Evolutionary conservation across 2,329 filamentous ascomycete species (phyloP).

Genomic region (Sporothrix luriei): DNA sequence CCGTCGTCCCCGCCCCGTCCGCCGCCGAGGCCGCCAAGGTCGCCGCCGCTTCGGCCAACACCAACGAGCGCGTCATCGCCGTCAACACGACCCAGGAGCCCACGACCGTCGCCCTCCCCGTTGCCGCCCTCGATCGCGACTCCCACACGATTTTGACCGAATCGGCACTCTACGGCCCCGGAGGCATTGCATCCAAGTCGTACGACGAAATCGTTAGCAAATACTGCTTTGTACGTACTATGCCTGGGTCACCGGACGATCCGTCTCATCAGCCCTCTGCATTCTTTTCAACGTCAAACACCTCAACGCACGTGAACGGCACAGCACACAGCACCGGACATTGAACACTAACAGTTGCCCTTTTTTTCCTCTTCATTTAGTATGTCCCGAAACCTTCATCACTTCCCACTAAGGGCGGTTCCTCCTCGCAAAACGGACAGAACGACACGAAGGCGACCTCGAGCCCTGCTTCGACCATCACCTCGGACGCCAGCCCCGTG

Average conservation of each 20-base stretch:
- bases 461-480: constrained; percentile 45
- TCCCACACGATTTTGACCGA: constrained; percentile 25
- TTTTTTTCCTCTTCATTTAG: constrained; percentile 45
- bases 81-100: constrained; percentile 34
- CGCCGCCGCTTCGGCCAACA: neutral
- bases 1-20: constrained; percentile 32
- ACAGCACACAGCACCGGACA: constrained; percentile 27
- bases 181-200: constrained; percentile 75
- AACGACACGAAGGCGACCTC: constrained; percentile 41
- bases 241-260: constrained; percentile 38
- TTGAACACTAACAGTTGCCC: constrained; percentile 29
- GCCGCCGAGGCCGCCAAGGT: constrained; percentile 28
- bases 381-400: constrained; percentile 64
- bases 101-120: constrained; percentile 25
- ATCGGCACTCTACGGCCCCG: constrained; percentile 44
- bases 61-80: constrained; percentile 28
- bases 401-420: constrained; percentile 54
- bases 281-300: constrained; percentile 24
- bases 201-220: constrained; percentile 98
- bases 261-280: constrained; percentile 33
- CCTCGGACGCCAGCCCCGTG: constrained; percentile 47
- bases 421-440: constrained; percentile 47
- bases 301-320: constrained; percentile 46
- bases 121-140: constrained; percentile 25
- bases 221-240: constrained; percentile 98